A percentile compares a stretch with the other conserved stretches of the same genome.
phyloP scores from a whole-genome alignment of 495 filamentous ascomycete species.

The Hapsidospora chrysogenum region DNA sequence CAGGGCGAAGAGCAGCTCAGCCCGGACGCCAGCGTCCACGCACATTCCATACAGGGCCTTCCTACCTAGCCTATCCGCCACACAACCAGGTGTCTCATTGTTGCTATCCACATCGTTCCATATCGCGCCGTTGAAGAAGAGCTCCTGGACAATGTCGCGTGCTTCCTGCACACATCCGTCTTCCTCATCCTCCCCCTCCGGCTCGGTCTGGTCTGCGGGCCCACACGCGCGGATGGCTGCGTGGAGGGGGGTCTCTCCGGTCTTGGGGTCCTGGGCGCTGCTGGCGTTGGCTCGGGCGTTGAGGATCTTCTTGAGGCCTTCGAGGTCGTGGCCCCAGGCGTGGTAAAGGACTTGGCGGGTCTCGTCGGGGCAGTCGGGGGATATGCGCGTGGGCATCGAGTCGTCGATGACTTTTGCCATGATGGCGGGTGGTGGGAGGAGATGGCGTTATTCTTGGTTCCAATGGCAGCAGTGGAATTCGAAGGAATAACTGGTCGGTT shows the following conservation, averaged over 20 bases:
- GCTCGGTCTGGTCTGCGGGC: slow-evolving; percentile 14
- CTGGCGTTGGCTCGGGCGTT: slow-evolving; percentile 47
- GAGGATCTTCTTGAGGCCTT: slow-evolving; percentile 56
- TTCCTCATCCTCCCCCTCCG: slow-evolving; percentile 20
- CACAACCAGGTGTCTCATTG: slow-evolving; percentile 81
- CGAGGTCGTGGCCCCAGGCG: slow-evolving; percentile 66
- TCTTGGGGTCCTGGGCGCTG: slow-evolving; percentile 62
- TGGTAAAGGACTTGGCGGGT: slow-evolving; percentile 53
- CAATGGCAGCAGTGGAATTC: not conserved
- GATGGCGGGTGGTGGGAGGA: too few relatives aligned
- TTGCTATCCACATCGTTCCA: slow-evolving; percentile 88
- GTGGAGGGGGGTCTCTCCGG: slow-evolving; percentile 76
- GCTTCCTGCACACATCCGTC: slow-evolving; percentile 33
- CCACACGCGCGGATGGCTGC: slow-evolving; percentile 79
- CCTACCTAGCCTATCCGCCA: slow-evolving; percentile 56
- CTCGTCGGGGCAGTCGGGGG: slow-evolving; percentile 22
- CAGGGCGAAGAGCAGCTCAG: slow-evolving; percentile 66
- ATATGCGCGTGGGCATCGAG: slow-evolving; percentile 25
- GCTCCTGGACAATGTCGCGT: slow-evolving; percentile 48
- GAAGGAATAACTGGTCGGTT: too few relatives aligned
- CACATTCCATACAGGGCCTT: slow-evolving; percentile 65
- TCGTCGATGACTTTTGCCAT: slow-evolving; percentile 14
- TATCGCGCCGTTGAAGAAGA: slow-evolving; percentile 78
- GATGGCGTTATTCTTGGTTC: too few relatives aligned
- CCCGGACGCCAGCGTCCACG: slow-evolving; percentile 82